Conservation (phyloP, 179 eudicot species). For the Beta corolliflora region DNA sequence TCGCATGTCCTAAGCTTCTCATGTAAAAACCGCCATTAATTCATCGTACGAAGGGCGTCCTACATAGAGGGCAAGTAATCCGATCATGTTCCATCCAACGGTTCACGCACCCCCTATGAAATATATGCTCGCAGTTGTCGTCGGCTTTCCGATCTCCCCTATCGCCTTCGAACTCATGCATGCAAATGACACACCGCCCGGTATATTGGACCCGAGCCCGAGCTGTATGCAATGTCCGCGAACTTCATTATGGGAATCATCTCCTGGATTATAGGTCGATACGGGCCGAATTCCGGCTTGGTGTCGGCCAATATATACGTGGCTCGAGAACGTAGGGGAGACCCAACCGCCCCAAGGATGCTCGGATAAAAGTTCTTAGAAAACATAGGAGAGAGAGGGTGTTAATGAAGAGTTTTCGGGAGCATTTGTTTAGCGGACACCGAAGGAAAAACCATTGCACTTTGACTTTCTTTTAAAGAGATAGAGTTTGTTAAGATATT, state of each 20-base stretch:
- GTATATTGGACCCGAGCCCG: not conserved
- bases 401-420: slow-evolving; percentile 49
- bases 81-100: slow-evolving; percentile 48
- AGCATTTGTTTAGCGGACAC: slow-evolving; percentile 45
- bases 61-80: slow-evolving; percentile 42
- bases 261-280: slow-evolving; percentile 51
- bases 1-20: slow-evolving; percentile 15
- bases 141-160: slow-evolving; percentile 45
- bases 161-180: slow-evolving; percentile 31
- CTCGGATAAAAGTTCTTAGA: slow-evolving; percentile 20
- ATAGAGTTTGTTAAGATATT: no score
- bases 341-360: slow-evolving; percentile 33
- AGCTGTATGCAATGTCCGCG: slow-evolving; percentile 10
- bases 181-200: slow-evolving; percentile 50
- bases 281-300: slow-evolving; percentile 24
- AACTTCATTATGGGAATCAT: slow-evolving; percentile 44
- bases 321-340: slow-evolving; percentile 51
- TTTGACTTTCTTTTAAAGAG: not conserved
- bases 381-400: slow-evolving; percentile 38
- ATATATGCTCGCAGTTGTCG: slow-evolving; percentile 42
- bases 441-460: slow-evolving; percentile 61
- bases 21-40: slow-evolving; percentile 25
- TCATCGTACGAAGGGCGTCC: slow-evolving; percentile 33
- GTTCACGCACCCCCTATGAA: no score
- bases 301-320: slow-evolving; percentile 22